Evolutionary conservation across 805 yeast species (phyloP), one percentile per base, ranked within the genome.

Genomic region (Zygotorulaspora florentina): DNA sequence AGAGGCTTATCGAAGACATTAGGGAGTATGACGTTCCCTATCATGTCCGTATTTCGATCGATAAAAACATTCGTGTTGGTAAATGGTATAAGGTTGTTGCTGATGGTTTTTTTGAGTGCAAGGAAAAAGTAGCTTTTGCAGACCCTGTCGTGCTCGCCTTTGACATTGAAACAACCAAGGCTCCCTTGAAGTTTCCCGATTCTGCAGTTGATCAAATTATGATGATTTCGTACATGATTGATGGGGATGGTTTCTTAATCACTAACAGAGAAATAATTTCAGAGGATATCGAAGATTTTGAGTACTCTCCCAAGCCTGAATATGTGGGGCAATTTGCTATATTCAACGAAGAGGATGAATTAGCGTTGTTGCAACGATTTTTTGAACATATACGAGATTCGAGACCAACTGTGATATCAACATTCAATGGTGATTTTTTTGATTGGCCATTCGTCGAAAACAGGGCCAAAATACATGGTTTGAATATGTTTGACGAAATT

Each of bases 141-240:
- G 99, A 93, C 64, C 98, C 98, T 0, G 96, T 93, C 7, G 91
- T 95, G 1, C 65, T 93, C 59, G 99, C 99, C 0, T 93, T 87
- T 62, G 99, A 93, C 75, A 93, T 93, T 45, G 99, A 93, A 72
- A 93, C 99, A 1, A 88, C 97, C 11, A 93, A 93, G 63, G 88
- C 95, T 10, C 98, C 98, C 1, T 74, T 93, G 49, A 95, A 93
- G 63, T 93, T 93, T 55, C 99, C 99, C 0, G 99, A 88, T 58
- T 77, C 96, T 5, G 73, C 84, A 9, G 75, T 85, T 5, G 99
- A 93, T 68, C 95, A 87, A 65, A 78, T 93, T 34, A 93, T 93
- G 97, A 95, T 95, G 99, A 93, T 93, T 41, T 95, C 99, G 2
- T 93, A 93, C 64, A 95, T 95, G 99, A 90, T 93, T 50, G 99